Evolutionary conservation across 2,329 filamentous ascomycete species (phyloP).

Genomic region (Penicillium palitans): DNA sequence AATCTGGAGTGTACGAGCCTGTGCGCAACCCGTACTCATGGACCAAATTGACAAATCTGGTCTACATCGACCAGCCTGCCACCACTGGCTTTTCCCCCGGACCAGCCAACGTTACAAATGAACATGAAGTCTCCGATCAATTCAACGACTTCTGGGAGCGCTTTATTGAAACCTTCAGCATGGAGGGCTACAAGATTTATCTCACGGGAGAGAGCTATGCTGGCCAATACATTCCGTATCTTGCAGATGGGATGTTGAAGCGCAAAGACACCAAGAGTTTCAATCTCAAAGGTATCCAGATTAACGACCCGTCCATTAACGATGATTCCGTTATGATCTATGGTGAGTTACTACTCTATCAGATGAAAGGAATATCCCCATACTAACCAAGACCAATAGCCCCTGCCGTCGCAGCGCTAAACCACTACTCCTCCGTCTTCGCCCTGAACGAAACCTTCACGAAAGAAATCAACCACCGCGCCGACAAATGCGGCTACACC

Average conservation of each 20-base stretch:
- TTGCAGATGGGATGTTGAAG: conserved; percentile 71
- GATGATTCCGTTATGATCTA: conserved; percentile 51
- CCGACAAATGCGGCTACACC: conserved; percentile 48
- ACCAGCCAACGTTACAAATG: conserved; percentile 61
- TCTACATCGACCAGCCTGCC: conserved; percentile 56
- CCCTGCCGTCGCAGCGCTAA: conserved; percentile 44
- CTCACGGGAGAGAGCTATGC: conserved; percentile 73
- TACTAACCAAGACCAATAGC: conserved; percentile 21
- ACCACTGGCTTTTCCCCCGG: conserved; percentile 70
- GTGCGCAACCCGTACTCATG: conserved; percentile 68
- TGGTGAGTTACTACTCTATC: conserved; percentile 30
- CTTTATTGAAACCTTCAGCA: conserved; percentile 68
- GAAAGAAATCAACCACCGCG: conserved; percentile 38
- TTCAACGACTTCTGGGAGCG: conserved; percentile 77
- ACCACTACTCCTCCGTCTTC: conserved; percentile 44
- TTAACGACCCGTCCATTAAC: conserved; percentile 70
- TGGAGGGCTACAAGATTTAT: conserved; percentile 69
- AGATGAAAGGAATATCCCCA: neutral
- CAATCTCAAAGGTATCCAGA: conserved; percentile 66
- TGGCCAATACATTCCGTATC: conserved; percentile 69
- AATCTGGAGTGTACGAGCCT: conserved; percentile 66
- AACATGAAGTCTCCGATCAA: conserved; percentile 68
- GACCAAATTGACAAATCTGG: conserved; percentile 71
- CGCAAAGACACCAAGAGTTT: conserved; percentile 66
- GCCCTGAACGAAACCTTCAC: conserved; percentile 45